phyloP scores from a whole-genome alignment of 1,284 basidiomycete species.

The Ustilago curta region DNA sequence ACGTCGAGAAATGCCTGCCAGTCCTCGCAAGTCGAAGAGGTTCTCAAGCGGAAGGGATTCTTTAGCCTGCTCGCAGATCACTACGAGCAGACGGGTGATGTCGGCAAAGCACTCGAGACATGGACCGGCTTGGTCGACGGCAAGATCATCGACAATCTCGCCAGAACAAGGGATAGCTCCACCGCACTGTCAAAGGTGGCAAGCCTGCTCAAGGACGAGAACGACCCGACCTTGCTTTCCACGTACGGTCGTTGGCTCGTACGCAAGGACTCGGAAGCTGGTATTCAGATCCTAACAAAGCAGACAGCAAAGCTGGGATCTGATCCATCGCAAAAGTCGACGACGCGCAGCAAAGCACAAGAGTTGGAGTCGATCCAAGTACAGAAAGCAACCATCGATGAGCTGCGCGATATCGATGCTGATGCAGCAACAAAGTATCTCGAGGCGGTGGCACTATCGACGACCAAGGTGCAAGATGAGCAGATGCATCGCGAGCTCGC shows the following conservation, averaged over 20 bases:
- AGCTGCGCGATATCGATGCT: slow-evolving; percentile 47
- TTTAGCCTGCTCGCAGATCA: slow-evolving; percentile 34
- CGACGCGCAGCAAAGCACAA: slow-evolving; percentile 27
- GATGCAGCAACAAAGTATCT: slow-evolving; percentile 57
- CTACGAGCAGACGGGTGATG: slow-evolving; percentile 24
- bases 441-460: slow-evolving; percentile 58
- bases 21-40: slow-evolving; percentile 20
- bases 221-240: slow-evolving; percentile 32
- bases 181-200: slow-evolving; percentile 34
- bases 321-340: slow-evolving; percentile 14
- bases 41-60: slow-evolving; percentile 20
- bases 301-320: slow-evolving; percentile 9
- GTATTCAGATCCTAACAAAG: slow-evolving; percentile 48
- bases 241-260: slow-evolving; percentile 60
- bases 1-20: slow-evolving; percentile 34
- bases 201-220: slow-evolving; percentile 15
- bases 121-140: slow-evolving; percentile 54
- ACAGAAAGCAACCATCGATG: slow-evolving; percentile 42
- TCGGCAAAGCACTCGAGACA: slow-evolving; percentile 39
- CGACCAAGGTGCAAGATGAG: slow-evolving; percentile 42
- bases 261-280: slow-evolving; percentile 49
- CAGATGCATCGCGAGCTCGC: slow-evolving; percentile 53
- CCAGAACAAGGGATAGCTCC: slow-evolving; percentile 11
- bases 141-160: slow-evolving; percentile 21
- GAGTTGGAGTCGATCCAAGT: slow-evolving; percentile 36